Percentiles rank a stretch among this genome's conserved stretches.
Evolutionary conservation across 495 filamentous ascomycete species (phyloP).

Genomic region (Penicillium steckii): DNA sequence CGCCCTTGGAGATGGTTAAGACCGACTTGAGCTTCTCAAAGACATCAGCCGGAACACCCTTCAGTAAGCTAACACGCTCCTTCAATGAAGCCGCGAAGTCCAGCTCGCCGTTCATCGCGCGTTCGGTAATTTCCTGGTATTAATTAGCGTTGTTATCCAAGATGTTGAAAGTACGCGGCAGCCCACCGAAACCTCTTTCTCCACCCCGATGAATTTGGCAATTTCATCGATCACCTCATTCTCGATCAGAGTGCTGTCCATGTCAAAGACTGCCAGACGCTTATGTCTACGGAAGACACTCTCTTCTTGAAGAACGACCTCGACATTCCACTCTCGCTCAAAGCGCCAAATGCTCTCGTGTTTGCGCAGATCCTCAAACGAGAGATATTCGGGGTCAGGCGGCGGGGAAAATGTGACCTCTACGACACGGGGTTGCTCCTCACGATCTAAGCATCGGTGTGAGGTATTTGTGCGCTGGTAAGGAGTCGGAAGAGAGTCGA

Average conservation of each 20-base stretch:
- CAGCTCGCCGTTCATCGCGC: slow-evolving; percentile 96
- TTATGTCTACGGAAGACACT: slow-evolving; percentile 72
- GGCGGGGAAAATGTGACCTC: slow-evolving; percentile 69
- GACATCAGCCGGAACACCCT: slow-evolving; percentile 73
- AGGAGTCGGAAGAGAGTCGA: slow-evolving; percentile 66
- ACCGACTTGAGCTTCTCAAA: slow-evolving; percentile 72
- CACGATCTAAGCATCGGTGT: slow-evolving; percentile 68
- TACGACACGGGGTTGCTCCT: slow-evolving; percentile 61
- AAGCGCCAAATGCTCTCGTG: slow-evolving; percentile 80
- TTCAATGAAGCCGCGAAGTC: slow-evolving; percentile 83
- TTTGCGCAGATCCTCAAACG: slow-evolving; percentile 66
- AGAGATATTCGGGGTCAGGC: slow-evolving; percentile 64
- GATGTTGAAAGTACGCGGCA: slow-evolving; percentile 10
- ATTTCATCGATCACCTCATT: slow-evolving; percentile 97
- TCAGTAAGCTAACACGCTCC: slow-evolving; percentile 75
- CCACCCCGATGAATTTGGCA: slow-evolving; percentile 74
- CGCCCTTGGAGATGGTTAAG: slow-evolving; percentile 80
- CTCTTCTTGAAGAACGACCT: slow-evolving; percentile 71
- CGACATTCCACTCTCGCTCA: slow-evolving; percentile 84
- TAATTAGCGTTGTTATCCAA: background rate
- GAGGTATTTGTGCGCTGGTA: slow-evolving; percentile 60
- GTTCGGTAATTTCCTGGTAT: slow-evolving; percentile 70
- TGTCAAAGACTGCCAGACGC: slow-evolving; percentile 89
- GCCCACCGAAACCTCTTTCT: slow-evolving; percentile 60
- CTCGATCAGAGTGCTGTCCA: slow-evolving; percentile 95